Base-by-base conservation (phyloP, 768 basidiomycete genomes). In the Psilocybe cubensis region DNA sequence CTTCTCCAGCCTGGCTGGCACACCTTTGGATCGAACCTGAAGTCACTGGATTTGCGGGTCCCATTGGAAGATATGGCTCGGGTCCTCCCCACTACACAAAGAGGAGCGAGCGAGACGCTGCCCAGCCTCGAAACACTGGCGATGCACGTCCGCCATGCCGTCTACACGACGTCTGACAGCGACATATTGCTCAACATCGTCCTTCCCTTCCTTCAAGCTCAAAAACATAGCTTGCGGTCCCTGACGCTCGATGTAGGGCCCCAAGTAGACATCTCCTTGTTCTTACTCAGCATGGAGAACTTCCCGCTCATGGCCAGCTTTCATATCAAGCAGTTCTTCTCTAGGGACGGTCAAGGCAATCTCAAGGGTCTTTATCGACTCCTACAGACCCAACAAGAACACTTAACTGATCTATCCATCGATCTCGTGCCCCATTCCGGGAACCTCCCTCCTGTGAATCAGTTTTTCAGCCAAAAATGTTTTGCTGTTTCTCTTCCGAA, bases 401-500 rank as follows among this genome's bases (percentile, higher is more conserved):
- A 57, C 7, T 29, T 56, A 24, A 42, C n/a, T 17, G 17, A 27
- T 41, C 23, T 33, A 17, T 41, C 28, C 4, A 40, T 43, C 14
- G 42, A 18, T 9, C 25, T 25, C n/a, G 20, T 33, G 17, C 8
- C 14, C 21, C 29, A n/a, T 24, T 28, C 14, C 42, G 21, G 17
- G 6, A 21, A n/a, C 38, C 41, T 28, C n/a, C 20, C 43, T 9
- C 27, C 24, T 20, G 35, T 20, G 3, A 38, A 18, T 25, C 17
- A n/a, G 20, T 28, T 52, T 23, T 33, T 53, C 20, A 18, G 11
- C 38, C 24, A 53, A 6, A 52, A 52, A 11, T 53, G 35, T 27
- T 58, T 58, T 35, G 2, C 14, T 10, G 27, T 42, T 9, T 17
- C 31, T 40, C 57, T 52, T 41, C 57, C 57, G 17, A 28, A 33